Base-by-base conservation (phyloP, 2,329 filamentous ascomycete genomes). In the Aspergillus aculeatinus region DNA sequence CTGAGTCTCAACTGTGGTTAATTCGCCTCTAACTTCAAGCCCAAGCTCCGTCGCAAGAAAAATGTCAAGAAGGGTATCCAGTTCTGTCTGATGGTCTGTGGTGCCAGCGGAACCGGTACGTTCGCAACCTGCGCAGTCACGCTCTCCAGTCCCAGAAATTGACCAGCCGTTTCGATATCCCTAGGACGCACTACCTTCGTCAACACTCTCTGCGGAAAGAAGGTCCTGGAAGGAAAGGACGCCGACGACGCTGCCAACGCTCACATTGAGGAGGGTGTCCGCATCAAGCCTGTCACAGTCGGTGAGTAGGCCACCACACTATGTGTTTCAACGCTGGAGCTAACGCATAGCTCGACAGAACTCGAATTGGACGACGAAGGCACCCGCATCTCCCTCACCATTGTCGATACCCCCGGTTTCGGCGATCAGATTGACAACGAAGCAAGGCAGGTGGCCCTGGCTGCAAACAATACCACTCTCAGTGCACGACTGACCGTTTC, bases 1-100 rank as follows among this genome's bases (percentile, higher is more conserved):
- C 48, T 56, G 35, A 56, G 42, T 52, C 27, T 50, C 25, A 58
- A 48, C 35, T 29, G 48, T 53, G 55, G 27, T 50, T 59, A 47
- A 60, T 51, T 44, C 60, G 62, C 61, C 61, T 65, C 57, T 56
- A 57, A 55, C 56, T 61, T 39, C 35, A 59, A 92, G 88, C 91
- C 96, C 81, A 95, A 96, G 90, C 93, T 97, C 79, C 93, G 95
- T 82, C 90, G 92, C 82, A 99, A 99, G 94, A 99, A 99, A 91
- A 98, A 99, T 87, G 94, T 99, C 83, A 97, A 97, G 90, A 97
- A 97, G 87, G 95, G 95, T 77, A 98, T 99, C 77, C 95, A 99
- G 85, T 99, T 99, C 85, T 98, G 93, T 81, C 82, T 99, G 87
- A 99, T 99, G 95, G 95, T 99, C 75, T 98, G 95, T 78, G 95